Evolutionary conservation across 352 stramenopile species (phyloP), one percentile per base, ranked within the genome.

Genomic region (Thalassiosira hispida): DNA sequence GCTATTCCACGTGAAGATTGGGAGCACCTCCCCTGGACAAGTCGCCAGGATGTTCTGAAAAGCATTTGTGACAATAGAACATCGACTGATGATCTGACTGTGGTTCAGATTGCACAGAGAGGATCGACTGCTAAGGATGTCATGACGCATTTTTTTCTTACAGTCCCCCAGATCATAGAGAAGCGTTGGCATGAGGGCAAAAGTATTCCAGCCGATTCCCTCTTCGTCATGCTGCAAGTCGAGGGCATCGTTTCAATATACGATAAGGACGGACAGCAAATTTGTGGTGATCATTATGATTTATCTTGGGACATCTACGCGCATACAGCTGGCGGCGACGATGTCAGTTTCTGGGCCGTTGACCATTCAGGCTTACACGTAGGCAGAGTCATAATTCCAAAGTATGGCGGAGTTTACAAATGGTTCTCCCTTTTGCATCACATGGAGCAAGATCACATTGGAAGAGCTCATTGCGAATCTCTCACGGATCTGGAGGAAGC

Each of bases 241-340:
- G 23, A 35, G 4, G 27, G 27, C 9, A 62, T 62, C 33, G 12
- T 62, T 40, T 62, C 53, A 1, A 12, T 62, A 11, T 62, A 62
- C 23, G 12, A 35, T 40, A 22, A 62, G 53, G 12, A 62, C 8
- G 53, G 53, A 22, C 38, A 22, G 53, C 53, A 62, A 46, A 14
- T 62, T 3, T 2, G 53, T 25, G 53, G 40, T 46, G 53, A 62
- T 12, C 27, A n/a, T n/a, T 42, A 62, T 12, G 12, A n/a, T n/a
- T 42, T 22, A 35, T 40, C 53, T 22, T 62, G 53, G 53, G 53
- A 62, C 23, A 62, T 62, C 53, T 62, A 42, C 23, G 51, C 51
- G 14, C 51, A 59, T 27, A 22, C 53, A 22, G 33, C 12, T 22
- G 18, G 27, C 12, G 53, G 14, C 23, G 20, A 1, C 9, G 16